These are phyloP conservation scores for Hevea brasiliensis DNA, from an alignment of 345 rosid genomes.

Conservation along the genomic window DNA sequence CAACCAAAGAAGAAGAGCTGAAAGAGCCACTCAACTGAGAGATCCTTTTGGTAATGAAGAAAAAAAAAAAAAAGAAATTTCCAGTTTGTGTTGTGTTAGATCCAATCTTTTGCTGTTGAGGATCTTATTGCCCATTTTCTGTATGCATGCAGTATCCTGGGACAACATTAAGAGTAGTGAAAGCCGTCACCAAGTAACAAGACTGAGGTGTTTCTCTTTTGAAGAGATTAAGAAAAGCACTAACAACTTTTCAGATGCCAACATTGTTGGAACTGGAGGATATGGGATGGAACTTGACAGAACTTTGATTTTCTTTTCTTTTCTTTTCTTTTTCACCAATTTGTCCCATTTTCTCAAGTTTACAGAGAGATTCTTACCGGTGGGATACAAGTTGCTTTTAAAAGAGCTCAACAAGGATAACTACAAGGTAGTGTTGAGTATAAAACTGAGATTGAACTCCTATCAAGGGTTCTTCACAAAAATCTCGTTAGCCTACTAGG, in stretches of 20 bases:
- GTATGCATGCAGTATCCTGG: too few species aligned
- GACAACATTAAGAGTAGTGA: not conserved
- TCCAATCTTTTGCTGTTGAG: too few species aligned
- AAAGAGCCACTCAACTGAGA: not conserved
- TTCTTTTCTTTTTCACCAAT: too few species aligned
- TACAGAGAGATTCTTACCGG: too few species aligned
- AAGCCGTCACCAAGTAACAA: not conserved
- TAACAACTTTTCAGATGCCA: too few species aligned
- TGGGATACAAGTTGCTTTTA: too few species aligned
- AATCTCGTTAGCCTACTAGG: constrained; percentile 72
- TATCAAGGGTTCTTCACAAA: too few species aligned
- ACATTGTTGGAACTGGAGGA: constrained; percentile 14
- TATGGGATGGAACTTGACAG: not conserved
- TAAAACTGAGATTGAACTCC: too few species aligned
- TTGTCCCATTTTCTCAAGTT: too few species aligned
- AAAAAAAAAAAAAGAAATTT: not conserved
- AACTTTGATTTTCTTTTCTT: not conserved
- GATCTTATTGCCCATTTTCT: constrained; percentile 12
- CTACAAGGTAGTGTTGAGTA: too few species aligned
- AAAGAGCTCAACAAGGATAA: too few species aligned
- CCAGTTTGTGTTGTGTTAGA: too few species aligned
- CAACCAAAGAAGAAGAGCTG: constrained; percentile 9
- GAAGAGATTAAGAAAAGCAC: constrained; percentile 15
- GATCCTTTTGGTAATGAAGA: constrained; percentile 7
- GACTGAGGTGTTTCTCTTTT: constrained; percentile 4